Base-by-base conservation (phyloP, 345 rosid genomes). In the Boechera stricta region DNA sequence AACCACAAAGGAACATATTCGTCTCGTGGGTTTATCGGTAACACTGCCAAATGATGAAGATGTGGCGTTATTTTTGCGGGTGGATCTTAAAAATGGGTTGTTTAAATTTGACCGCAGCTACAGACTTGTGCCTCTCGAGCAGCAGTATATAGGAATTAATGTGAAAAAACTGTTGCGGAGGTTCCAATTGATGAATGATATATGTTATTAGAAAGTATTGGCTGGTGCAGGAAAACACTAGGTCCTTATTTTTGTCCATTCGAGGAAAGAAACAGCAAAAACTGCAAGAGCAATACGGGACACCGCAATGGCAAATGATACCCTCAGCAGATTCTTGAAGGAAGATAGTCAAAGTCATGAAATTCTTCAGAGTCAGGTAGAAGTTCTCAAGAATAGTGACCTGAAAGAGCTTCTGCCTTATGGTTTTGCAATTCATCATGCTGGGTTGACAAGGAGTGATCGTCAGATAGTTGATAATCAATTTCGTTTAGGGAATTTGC, bases 401-500 rank as follows among this genome's bases (percentile, higher is more conserved):
- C 91, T 91, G 49, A 94, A 89, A 79, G 86, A 87, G 61, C 89
- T 94, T 70, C 75, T 94, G 67, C 94, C 94, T 5, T 94, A 90
- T 57, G 98, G 98, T 62, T 90, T 94, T 82, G 97, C 97, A 2
- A 83, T 94, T 73, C 97, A 90, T 88, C 96, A 91, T 81, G 98
- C 96, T 45, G 97, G 98, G 38, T 78, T 94, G 87, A 71, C 94
- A 18, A 90, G 91, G 87, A 77, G 67, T 79, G 98, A 94, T 69
- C 86, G 96, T 60, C 79, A 89, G 74, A 84, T 94, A 64, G 97
- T 91, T 68, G 98, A 91, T 84, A 87, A 85, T 24, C 96, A 86
- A 26, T 94, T 91, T 70, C 86, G 78, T 4, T 84, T 77, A n/a
- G 84, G 91, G 36, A 81, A 87, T 76, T 86, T 94, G 4, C 96